Percentiles rank a stretch among this genome's conserved stretches.
Conservation (phyloP, 768 basidiomycete genomes). For the Cubamyces sp. region DNA sequence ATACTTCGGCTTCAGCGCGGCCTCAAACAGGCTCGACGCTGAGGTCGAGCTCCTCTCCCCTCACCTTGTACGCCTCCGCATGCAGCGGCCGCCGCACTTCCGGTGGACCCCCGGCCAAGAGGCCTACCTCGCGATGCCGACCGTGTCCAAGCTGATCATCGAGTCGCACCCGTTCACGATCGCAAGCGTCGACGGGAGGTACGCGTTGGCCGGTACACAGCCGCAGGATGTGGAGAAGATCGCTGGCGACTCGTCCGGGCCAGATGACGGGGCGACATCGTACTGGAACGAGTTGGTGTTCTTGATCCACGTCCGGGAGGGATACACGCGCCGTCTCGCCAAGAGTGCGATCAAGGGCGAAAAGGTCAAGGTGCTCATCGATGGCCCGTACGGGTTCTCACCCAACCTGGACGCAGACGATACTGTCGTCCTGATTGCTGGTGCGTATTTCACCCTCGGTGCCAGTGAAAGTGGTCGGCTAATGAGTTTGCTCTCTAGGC, state of each 20-base stretch:
- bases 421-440: slow-evolving; percentile 53
- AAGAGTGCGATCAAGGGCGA: slow-evolving; percentile 37
- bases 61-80: slow-evolving; percentile 51
- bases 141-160: slow-evolving; percentile 46
- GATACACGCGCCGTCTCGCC: slow-evolving; percentile 58
- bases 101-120: slow-evolving; percentile 59
- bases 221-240: slow-evolving; percentile 14
- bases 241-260: background rate
- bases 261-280: slow-evolving; percentile 1
- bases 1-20: slow-evolving; percentile 40
- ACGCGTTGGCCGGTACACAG: background rate
- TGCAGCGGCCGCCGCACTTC: slow-evolving; percentile 51
- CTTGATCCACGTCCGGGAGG: slow-evolving; percentile 58
- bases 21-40: slow-evolving; percentile 39
- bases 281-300: slow-evolving; percentile 53
- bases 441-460: background rate
- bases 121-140: slow-evolving; percentile 53
- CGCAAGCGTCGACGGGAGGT: slow-evolving; percentile 31
- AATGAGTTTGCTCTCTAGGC: slow-evolving; percentile 19
- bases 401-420: slow-evolving; percentile 47
- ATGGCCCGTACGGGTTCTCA: slow-evolving; percentile 60
- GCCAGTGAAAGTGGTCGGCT: background rate
- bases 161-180: slow-evolving; percentile 71
- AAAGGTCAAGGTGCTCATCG: slow-evolving; percentile 52
- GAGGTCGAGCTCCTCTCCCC: slow-evolving; percentile 49